Evolutionary conservation across 2,329 filamentous ascomycete genomes (phyloP).

Genomic region (Boeremia lycopersici): DNA sequence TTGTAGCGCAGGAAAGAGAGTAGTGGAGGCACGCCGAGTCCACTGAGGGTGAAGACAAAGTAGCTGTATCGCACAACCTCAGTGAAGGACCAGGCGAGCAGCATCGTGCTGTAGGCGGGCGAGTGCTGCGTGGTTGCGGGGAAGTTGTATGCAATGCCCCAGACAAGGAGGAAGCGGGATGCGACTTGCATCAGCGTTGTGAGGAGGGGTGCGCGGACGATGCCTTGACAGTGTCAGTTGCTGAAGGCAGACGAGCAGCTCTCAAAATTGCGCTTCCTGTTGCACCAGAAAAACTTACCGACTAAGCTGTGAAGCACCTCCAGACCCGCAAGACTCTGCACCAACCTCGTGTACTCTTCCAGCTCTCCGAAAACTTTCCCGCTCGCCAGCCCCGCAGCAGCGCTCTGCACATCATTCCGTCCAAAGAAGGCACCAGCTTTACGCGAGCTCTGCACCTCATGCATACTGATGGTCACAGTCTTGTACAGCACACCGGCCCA

Average conservation of each 20-base stretch:
- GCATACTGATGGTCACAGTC: conserved; percentile 61
- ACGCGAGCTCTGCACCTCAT: conserved; percentile 21
- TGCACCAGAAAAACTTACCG: conserved; percentile 58
- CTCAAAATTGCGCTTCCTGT: not conserved
- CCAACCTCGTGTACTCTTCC: conserved; percentile 74
- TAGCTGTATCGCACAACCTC: conserved; percentile 94
- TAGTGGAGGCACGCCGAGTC: conserved; percentile 62
- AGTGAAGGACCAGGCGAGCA: conserved; percentile 85
- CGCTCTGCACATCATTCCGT: conserved; percentile 14
- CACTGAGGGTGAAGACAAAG: conserved; percentile 75
- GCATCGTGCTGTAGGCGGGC: conserved; percentile 74
- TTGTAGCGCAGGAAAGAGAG: conserved; percentile 84
- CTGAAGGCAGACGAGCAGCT: not conserved
- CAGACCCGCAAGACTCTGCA: conserved; percentile 81
- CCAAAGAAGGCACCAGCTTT: conserved; percentile 23
- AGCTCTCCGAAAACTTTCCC: conserved; percentile 65
- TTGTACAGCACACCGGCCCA: conserved; percentile 80
- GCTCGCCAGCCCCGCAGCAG: conserved; percentile 25
- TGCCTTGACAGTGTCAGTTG: conserved; percentile 56
- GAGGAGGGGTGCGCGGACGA: conserved; percentile 83
- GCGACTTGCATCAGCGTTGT: conserved; percentile 92
- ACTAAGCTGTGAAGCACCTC: conserved; percentile 83
- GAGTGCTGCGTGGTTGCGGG: conserved; percentile 65
- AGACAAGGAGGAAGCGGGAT: conserved; percentile 85
- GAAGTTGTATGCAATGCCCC: conserved; percentile 79